Conservation (phyloP, 441 rosid species). For the Mallotus repandus region DNA sequence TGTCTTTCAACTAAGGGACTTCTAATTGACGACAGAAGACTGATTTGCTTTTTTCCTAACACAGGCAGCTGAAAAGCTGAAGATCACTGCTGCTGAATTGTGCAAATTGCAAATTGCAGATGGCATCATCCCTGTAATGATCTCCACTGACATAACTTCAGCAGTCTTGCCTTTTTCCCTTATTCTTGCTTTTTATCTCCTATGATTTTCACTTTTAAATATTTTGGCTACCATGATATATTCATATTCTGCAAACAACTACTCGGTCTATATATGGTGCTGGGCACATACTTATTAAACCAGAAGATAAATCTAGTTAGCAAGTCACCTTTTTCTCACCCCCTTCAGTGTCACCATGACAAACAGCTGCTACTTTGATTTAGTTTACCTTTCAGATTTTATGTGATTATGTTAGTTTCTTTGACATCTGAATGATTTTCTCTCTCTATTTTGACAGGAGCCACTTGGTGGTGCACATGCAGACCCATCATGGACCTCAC, state of each 20-base stretch:
- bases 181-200: background rate
- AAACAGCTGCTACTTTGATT: constrained; percentile 15
- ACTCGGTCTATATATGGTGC: no score
- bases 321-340: background rate
- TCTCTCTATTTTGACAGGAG: constrained; percentile 45
- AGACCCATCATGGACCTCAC: constrained; percentile 77
- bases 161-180: constrained; percentile 6
- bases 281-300: background rate
- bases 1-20: constrained; percentile 4
- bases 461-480: constrained; percentile 96
- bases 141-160: constrained; percentile 9
- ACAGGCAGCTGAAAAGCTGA: constrained; percentile 93
- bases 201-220: background rate
- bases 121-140: constrained; percentile 78
- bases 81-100: constrained; percentile 72
- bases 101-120: constrained; percentile 71
- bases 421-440: constrained; percentile 18
- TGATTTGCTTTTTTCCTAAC: constrained; percentile 5
- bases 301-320: constrained; percentile 3
- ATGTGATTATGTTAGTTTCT: constrained; percentile 13
- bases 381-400: constrained; percentile 21
- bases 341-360: background rate
- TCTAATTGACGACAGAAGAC: constrained; percentile 7
- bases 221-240: constrained; percentile 2
- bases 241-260: background rate